These are phyloP conservation scores for Cyphellophora attinorum DNA, from an alignment of 2,329 filamentous ascomycete species.

Conservation along the genomic window DNA sequence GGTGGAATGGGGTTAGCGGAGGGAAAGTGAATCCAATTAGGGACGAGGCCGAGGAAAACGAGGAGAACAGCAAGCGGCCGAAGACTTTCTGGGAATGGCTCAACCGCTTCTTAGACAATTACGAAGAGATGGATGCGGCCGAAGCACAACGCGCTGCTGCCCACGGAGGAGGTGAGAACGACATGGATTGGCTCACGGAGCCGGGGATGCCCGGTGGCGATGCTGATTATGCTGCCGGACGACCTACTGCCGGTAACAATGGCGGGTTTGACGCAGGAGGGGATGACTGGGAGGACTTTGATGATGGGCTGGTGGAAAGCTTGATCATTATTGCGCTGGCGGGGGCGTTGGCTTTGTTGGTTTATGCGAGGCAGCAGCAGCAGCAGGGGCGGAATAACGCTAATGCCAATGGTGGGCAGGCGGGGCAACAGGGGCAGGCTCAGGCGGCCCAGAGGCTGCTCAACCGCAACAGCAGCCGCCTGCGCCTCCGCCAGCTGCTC, in stretches of 20 bases:
- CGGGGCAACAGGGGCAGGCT: slow-evolving; percentile 4
- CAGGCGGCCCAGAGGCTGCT: slow-evolving; percentile 8
- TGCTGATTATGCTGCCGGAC: slow-evolving; percentile 19
- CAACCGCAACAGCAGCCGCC: slow-evolving; percentile 16
- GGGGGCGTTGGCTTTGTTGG: slow-evolving; percentile 61
- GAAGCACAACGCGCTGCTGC: slow-evolving; percentile 48
- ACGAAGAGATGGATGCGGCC: slow-evolving; percentile 52
- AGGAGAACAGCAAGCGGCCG: slow-evolving; percentile 56
- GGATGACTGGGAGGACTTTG: slow-evolving; percentile 53
- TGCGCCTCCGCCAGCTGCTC: too few relatives aligned
- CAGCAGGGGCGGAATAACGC: slow-evolving; percentile 34
- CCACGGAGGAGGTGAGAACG: slow-evolving; percentile 40
- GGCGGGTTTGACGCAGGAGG: slow-evolving; percentile 30
- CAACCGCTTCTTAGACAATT: slow-evolving; percentile 67
- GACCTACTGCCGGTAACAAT: slow-evolving; percentile 6
- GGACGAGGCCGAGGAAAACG: slow-evolving; percentile 48
- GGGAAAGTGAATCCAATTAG: slow-evolving; percentile 88
- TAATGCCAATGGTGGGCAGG: slow-evolving; percentile 4
- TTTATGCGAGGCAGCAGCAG: slow-evolving; percentile 70
- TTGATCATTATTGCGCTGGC: slow-evolving; percentile 73
- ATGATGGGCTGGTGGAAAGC: slow-evolving; percentile 75
- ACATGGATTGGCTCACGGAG: slow-evolving; percentile 31
- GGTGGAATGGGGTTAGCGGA: slow-evolving; percentile 87
- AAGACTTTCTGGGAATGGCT: slow-evolving; percentile 82
- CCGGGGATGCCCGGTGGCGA: slow-evolving; percentile 47